Evolutionary conservation across 108 stramenopile genomes (phyloP).

Genomic region (Skeletonema marinoi): DNA sequence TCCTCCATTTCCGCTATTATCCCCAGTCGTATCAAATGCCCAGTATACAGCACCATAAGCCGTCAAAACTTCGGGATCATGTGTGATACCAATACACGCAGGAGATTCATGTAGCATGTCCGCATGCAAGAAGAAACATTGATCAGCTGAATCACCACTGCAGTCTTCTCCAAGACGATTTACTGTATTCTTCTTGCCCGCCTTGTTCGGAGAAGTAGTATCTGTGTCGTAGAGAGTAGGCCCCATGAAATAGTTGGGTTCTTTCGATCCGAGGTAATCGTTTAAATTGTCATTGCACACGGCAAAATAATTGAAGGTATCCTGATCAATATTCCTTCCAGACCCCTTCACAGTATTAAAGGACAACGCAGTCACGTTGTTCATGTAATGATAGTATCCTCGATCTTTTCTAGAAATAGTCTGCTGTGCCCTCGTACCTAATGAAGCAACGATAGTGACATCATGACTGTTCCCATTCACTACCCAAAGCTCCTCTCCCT

Average conservation of each 20-base stretch:
- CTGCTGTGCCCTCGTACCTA: constrained; percentile 28
- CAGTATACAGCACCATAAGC: constrained; percentile 54
- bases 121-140: constrained; percentile 57
- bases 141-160: constrained; percentile 30
- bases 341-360: constrained; percentile 51
- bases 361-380: constrained; percentile 52
- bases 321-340: constrained; percentile 38
- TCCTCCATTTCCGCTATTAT: constrained; percentile 40
- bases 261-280: constrained; percentile 43
- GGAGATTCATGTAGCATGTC: constrained; percentile 65
- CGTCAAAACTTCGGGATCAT: constrained; percentile 53
- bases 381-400: constrained; percentile 64
- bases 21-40: constrained; percentile 53
- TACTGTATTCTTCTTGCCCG: constrained; percentile 48
- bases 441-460: constrained; percentile 44
- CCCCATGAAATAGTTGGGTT: constrained; percentile 59
- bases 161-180: constrained; percentile 51
- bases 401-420: constrained; percentile 40
- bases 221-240: constrained; percentile 52
- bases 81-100: constrained; percentile 50
- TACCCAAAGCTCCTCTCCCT: constrained; percentile 55
- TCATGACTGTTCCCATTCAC: constrained; percentile 51
- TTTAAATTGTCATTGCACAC: constrained; percentile 57
- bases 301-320: constrained; percentile 56
- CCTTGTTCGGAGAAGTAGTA: constrained; percentile 16